Base-by-base conservation (phyloP, 2,329 filamentous ascomycete genomes). In the Escovopsis sp. region DNA sequence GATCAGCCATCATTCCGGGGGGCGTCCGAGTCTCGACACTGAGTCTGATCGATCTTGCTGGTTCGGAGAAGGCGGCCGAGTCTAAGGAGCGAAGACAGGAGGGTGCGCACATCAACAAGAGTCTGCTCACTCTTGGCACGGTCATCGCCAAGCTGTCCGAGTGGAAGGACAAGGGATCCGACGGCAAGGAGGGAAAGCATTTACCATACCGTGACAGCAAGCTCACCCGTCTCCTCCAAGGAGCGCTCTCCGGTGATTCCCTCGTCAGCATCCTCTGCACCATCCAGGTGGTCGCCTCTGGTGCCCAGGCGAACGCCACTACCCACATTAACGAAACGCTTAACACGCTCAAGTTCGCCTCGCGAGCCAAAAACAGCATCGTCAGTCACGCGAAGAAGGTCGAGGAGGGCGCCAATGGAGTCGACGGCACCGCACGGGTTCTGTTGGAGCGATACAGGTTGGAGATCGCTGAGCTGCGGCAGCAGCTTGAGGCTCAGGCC, bases 81-180 rank as follows among this genome's bases (percentile, higher is more conserved):
- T 82, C 79, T 36, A 98, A 96, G 55, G 90, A 96, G 60, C 75
- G 90, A 35, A 73, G 90, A 31, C 84, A 85, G 13, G 90, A 98
- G 59, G 90, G 90, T 43, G 88, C 88, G 11, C 90, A 98, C 54
- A 98, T 98, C 61, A 98, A 98, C 66, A 96, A 96, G 62, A 94
- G 86, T 55, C 62, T 98, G 50, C 72, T 98, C 39, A 98, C 90
- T 0, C 65, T 98, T 3, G 90, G 90, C 35, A 98, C 85, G 1
- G 90, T 98, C 49, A 94, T 98, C 53, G 82, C 84, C 10, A 81
- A 82, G 43, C 66, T 98, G n/a, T 92, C 88, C 1, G 84, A 85
- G 37, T 75, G 79, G 49, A 93, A 92, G 52, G 83, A 93, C 29
- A 88, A 86, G 55, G 63, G 68, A 5, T 67, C 60, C 13, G 85